phyloP scores from a whole-genome alignment of 306 rosid species.

The Medicago ruthenica region DNA sequence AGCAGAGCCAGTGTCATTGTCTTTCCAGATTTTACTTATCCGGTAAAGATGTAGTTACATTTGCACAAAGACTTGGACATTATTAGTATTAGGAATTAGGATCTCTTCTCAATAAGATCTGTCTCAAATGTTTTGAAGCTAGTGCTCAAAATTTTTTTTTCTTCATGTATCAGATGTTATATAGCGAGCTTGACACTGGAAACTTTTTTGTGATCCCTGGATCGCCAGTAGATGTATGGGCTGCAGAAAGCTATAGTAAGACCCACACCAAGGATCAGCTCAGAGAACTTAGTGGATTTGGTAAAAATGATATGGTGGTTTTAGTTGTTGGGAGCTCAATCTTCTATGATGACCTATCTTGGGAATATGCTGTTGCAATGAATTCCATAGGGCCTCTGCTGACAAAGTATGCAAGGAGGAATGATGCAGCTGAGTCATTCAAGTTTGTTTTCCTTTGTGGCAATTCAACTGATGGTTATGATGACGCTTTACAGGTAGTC shows the following conservation, averaged over 20 bases:
- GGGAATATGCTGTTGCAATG: constrained; percentile 98
- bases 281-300: constrained; percentile 64
- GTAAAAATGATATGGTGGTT: constrained; percentile 73
- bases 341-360: constrained; percentile 70
- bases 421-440: constrained; percentile 64
- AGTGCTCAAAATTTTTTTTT: constrained; percentile 46
- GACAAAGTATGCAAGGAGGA: constrained; percentile 75
- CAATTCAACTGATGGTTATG: constrained; percentile 78
- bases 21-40: constrained; percentile 90
- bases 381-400: constrained; percentile 86
- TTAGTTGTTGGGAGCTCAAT: constrained; percentile 85
- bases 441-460: constrained; percentile 92
- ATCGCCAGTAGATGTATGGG: constrained; percentile 90
- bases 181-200: constrained; percentile 86
- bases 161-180: constrained; percentile 78
- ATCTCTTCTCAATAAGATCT: constrained; percentile 40
- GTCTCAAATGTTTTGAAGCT: constrained; percentile 38
- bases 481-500: constrained; percentile 77
- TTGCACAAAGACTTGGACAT: constrained; percentile 1
- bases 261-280: constrained; percentile 70
- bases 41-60: constrained; percentile 60
- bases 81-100: constrained; percentile 29
- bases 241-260: constrained; percentile 70
- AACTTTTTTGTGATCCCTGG: constrained; percentile 96
- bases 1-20: constrained; percentile 81